Percentiles rank a stretch among this genome's conserved stretches.
phyloP scores from a whole-genome alignment of 108 stramenopile species.

The Nitzschia putrida region DNA sequence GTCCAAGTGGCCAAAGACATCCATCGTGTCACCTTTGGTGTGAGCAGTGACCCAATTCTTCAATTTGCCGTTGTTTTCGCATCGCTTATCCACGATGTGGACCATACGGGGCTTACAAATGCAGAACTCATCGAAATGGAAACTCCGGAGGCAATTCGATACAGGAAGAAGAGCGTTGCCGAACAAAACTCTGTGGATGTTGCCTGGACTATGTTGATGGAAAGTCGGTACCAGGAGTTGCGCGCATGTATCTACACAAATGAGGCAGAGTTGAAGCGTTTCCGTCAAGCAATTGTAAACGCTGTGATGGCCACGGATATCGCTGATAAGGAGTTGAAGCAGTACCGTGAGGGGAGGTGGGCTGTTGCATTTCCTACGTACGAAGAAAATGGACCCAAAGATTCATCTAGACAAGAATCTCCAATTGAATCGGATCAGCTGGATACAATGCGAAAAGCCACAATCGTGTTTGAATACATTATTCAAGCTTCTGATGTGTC shows the following conservation, averaged over 20 bases:
- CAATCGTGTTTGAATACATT: conserved; percentile 8
- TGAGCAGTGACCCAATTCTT: conserved; percentile 28
- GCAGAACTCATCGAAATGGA: conserved; percentile 47
- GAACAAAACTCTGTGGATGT: conserved; percentile 57
- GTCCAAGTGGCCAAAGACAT: not conserved
- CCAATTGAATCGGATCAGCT: conserved; percentile 6
- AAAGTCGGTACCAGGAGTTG: conserved; percentile 33
- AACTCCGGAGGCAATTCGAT: conserved; percentile 40
- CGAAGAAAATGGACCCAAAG: conserved; percentile 10
- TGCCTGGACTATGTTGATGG: conserved; percentile 46
- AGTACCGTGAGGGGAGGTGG: conserved; percentile 32
- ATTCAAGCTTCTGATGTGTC: conserved; percentile 20
- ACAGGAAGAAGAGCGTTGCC: conserved; percentile 49
- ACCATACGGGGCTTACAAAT: conserved; percentile 51
- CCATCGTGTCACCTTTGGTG: conserved; percentile 10
- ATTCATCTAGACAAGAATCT: not conserved
- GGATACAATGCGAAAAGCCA: conserved; percentile 15
- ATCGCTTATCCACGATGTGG: conserved; percentile 30
- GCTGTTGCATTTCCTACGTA: conserved; percentile 36
- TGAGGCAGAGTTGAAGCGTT: conserved; percentile 39
- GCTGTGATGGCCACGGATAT: conserved; percentile 63
- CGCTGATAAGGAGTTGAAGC: conserved; percentile 41
- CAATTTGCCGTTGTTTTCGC: conserved; percentile 35
- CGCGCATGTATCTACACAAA: conserved; percentile 42
- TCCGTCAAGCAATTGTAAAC: conserved; percentile 52